Conservation (phyloP, 2,329 filamentous ascomycete genomes). For the Fusarium sp. region DNA sequence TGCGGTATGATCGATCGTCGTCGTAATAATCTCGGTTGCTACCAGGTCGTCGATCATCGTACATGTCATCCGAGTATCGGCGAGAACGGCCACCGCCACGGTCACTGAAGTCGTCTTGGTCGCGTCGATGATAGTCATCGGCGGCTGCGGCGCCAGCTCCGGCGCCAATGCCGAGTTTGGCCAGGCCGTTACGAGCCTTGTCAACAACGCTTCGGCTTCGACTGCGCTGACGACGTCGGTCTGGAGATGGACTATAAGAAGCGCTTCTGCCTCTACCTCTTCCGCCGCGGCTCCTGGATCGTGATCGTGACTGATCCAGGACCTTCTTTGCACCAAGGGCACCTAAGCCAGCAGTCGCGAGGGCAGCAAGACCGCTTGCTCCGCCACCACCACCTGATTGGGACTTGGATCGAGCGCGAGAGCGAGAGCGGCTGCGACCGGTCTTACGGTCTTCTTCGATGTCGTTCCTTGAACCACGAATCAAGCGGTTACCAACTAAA, state of each 20-base stretch:
- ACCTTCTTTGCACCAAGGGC: constrained; percentile 73
- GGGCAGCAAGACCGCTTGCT: constrained; percentile 67
- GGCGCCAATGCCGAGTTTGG: constrained; percentile 71
- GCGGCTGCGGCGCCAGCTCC: constrained; percentile 54
- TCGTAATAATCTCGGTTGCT: constrained; percentile 60
- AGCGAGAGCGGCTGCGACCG: constrained; percentile 77
- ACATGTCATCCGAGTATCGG: constrained; percentile 59
- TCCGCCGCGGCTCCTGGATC: constrained; percentile 65
- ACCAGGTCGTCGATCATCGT: constrained; percentile 60
- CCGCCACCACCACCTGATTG: constrained; percentile 57
- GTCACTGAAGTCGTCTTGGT: constrained; percentile 61
- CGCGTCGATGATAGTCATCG: constrained; percentile 56
- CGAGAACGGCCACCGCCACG: constrained; percentile 56
- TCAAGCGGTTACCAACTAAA: constrained; percentile 84
- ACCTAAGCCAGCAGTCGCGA: constrained; percentile 72
- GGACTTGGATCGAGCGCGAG: constrained; percentile 70
- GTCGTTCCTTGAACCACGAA: constrained; percentile 81
- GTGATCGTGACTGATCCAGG: constrained; percentile 68
- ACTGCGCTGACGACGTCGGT: constrained; percentile 61
- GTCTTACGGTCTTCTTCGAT: constrained; percentile 71
- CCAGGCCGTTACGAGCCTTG: constrained; percentile 69
- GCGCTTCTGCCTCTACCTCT: constrained; percentile 65
- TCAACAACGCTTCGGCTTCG: constrained; percentile 76
- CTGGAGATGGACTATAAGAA: constrained; percentile 58
- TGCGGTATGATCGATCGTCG: constrained; percentile 59